phyloP scores from a whole-genome alignment of 495 filamentous ascomycete species.

The Neurospora tetrasperma region DNA sequence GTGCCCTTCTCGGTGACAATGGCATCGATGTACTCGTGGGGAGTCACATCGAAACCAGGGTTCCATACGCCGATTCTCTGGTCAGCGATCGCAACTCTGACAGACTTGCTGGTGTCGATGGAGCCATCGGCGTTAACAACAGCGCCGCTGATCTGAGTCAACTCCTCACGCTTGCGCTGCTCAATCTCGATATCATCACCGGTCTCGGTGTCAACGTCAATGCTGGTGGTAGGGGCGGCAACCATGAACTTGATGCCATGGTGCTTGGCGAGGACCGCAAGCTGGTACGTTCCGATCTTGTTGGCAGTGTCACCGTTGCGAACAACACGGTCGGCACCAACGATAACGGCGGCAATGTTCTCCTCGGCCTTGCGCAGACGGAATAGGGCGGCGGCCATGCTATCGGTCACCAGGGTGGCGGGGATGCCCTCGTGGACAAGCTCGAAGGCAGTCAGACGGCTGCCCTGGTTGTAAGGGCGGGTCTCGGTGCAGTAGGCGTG shows the following conservation, averaged over 20 bases:
- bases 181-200: conserved; percentile 80
- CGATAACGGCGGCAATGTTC: conserved; percentile 74
- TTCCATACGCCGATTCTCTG: conserved; percentile 83
- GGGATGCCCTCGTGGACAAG: conserved; percentile 87
- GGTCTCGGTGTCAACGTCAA: conserved; percentile 69
- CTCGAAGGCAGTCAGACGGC: conserved; percentile 89
- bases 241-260: conserved; percentile 93
- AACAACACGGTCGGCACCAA: conserved; percentile 90
- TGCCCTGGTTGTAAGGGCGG: conserved; percentile 94
- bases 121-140: conserved; percentile 39
- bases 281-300: conserved; percentile 92
- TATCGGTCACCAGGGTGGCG: conserved; percentile 89
- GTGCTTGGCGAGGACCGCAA: conserved; percentile 75
- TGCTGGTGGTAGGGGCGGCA: conserved; percentile 87
- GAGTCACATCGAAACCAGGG: conserved; percentile 92
- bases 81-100: conserved; percentile 70
- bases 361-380: conserved; percentile 40
- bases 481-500: conserved; percentile 96
- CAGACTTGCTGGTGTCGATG: conserved; percentile 43
- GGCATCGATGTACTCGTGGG: conserved; percentile 75
- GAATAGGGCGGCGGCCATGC: conserved; percentile 85
- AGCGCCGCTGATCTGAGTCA: conserved; percentile 71
- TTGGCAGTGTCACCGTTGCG: conserved; percentile 97
- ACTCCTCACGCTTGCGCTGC: conserved; percentile 65
- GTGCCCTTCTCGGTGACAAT: conserved; percentile 90